Evolutionary conservation across 371 early-diverging fungal species (phyloP).

Genomic region (Saksenaea oblongispora): DNA sequence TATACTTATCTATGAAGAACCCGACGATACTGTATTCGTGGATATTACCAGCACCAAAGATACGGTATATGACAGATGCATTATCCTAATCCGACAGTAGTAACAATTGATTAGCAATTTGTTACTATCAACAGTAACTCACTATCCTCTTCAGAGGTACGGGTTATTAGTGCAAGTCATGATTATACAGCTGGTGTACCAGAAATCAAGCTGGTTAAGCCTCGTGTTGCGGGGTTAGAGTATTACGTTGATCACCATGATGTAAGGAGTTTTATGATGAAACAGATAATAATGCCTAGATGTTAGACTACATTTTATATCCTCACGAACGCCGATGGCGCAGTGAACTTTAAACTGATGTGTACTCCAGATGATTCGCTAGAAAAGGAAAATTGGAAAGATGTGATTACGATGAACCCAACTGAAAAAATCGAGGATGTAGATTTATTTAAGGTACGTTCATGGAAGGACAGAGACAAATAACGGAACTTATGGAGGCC

Average conservation of each 20-base stretch:
- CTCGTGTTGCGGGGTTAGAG: slow-evolving; percentile 62
- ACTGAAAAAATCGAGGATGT: slow-evolving; percentile 82
- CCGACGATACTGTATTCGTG: slow-evolving; percentile 70
- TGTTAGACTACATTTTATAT: slow-evolving; percentile 66
- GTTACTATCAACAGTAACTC: slow-evolving; percentile 77
- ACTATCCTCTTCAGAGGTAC: slow-evolving; percentile 76
- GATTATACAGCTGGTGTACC: slow-evolving; percentile 38
- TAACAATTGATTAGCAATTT: slow-evolving; percentile 43
- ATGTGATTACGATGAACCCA: slow-evolving; percentile 58
- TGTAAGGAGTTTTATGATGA: slow-evolving; percentile 34
- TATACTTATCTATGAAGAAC: slow-evolving; percentile 67
- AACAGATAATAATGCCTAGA: not conserved
- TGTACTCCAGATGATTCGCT: slow-evolving; percentile 43
- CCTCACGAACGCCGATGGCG: slow-evolving; percentile 69
- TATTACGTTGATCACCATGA: slow-evolving; percentile 84
- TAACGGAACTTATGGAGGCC: not conserved
- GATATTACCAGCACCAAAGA: slow-evolving; percentile 85
- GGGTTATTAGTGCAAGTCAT: slow-evolving; percentile 54
- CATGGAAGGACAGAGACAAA: not conserved
- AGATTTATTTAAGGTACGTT: slow-evolving; percentile 69
- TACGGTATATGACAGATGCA: slow-evolving; percentile 34
- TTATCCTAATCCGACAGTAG: not conserved
- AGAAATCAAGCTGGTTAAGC: slow-evolving; percentile 51
- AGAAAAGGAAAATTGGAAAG: slow-evolving; percentile 55
- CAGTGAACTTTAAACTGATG: slow-evolving; percentile 66